Conservation (phyloP, 257 asterid genomes). For the Lantana camara region DNA sequence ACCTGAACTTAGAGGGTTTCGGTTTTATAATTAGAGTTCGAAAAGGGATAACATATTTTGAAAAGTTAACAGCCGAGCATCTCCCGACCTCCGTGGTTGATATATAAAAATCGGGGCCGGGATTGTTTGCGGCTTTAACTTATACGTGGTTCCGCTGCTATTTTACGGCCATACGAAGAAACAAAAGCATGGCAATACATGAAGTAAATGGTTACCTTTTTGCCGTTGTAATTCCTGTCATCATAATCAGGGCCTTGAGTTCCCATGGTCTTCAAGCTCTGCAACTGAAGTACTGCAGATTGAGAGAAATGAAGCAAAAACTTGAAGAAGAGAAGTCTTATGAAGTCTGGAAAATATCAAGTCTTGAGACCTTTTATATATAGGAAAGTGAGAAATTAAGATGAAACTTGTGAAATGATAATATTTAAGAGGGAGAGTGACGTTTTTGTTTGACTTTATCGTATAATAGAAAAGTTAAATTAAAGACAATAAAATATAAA, state of each 20-base stretch:
- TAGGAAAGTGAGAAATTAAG: neutral
- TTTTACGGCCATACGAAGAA: too few relatives aligned
- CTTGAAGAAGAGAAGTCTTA: neutral
- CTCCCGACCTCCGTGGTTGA: too few relatives aligned
- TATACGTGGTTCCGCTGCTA: too few relatives aligned
- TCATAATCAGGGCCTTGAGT: neutral
- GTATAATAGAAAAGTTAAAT: neutral
- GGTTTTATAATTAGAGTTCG: too few relatives aligned
- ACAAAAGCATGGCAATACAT: neutral
- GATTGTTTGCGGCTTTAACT: too few relatives aligned
- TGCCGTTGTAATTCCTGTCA: neutral
- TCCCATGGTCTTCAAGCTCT: neutral
- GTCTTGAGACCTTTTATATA: neutral
- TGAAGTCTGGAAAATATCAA: slow-evolving; percentile 4
- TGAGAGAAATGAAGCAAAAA: neutral
- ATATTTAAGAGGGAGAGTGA: neutral
- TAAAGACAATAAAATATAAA: neutral
- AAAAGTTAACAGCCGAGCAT: too few relatives aligned
- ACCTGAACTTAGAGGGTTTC: too few relatives aligned
- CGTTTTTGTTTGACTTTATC: slow-evolving; percentile 38
- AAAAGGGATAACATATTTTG: too few relatives aligned
- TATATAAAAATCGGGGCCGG: too few relatives aligned
- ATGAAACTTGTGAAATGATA: neutral
- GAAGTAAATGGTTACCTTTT: neutral
- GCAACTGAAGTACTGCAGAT: neutral